phyloP scores from a whole-genome alignment of 164 flowering plant species.

The Macadamia integrifolia region DNA sequence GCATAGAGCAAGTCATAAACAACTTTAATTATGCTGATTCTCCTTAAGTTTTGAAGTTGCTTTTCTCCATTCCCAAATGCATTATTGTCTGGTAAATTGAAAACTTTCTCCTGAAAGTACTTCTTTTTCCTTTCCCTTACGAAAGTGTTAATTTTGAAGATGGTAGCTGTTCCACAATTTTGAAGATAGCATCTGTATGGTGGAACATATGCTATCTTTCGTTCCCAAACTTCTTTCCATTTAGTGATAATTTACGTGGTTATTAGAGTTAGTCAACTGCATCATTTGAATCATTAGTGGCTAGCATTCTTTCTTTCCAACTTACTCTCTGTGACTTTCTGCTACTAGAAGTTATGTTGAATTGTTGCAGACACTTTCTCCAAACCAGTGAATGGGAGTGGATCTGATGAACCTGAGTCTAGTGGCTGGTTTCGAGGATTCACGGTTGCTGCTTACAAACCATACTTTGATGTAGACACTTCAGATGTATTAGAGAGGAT shows the following conservation, averaged over 20 bases:
- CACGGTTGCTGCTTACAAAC: slow-evolving; percentile 69
- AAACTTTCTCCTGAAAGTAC: no score
- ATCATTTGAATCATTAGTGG: background rate
- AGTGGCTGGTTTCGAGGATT: slow-evolving; percentile 78
- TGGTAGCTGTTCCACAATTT: no score
- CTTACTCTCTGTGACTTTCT: background rate
- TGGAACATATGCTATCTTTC: no score
- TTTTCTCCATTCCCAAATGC: no score
- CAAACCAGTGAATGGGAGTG: slow-evolving; percentile 44
- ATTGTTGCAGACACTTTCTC: slow-evolving; percentile 70
- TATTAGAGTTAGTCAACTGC: background rate
- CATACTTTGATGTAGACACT: slow-evolving; percentile 96
- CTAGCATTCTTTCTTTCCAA: background rate
- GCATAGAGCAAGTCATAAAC: no score
- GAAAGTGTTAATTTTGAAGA: no score
- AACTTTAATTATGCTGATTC: no score
- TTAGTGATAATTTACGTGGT: background rate
- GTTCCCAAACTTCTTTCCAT: background rate
- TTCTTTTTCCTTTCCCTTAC: no score
- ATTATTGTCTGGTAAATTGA: no score
- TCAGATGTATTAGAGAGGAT: slow-evolving; percentile 91
- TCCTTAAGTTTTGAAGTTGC: no score
- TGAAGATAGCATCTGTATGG: no score
- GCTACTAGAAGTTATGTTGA: background rate
- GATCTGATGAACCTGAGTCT: slow-evolving; percentile 61